Base-by-base conservation (phyloP, 2,329 filamentous ascomycete genomes). In the Trichophyton mentagrophytes region DNA sequence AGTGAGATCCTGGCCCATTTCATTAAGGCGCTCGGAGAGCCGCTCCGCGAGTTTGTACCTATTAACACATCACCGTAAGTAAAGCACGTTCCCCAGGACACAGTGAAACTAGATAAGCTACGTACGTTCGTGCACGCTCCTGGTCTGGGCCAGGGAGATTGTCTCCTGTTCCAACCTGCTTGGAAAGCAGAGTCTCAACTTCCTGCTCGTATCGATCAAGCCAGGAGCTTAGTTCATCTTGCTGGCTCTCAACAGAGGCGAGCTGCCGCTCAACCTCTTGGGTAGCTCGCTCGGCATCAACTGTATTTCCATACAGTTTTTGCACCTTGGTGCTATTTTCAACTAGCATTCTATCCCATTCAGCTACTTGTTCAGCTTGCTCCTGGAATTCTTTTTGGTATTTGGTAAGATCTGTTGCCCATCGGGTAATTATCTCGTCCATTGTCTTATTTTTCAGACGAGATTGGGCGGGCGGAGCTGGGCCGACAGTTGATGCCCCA, bases 401-500 rank as follows among this genome's bases (percentile, higher is more conserved):
- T 70, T 95, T 95, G 59, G 90, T 88, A 57, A 99, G 79, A 70
- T 97, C 93, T 0, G 90, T 90, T 1, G 93, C 93, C 93, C 93
- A 99, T 36, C 90, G 85, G 3, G 90, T 96, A 66, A 99, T 90
- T 65, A 99, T 96, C 72, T 99, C 93, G 70, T 99, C 93, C 88
- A 99, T 96, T 0, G 92, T 96, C 77, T 96, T 97, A 75, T 96
- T 96, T 79, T 96, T 96, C 42, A 99, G 80, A 30, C 93, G 87
- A 3, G 92, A 93, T 68, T 95, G 85, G 1, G 80, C 76, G 61
- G 90, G 86, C 15, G 93, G 92, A 2, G 86, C 79, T 1, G 91
- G 90, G 0, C 91, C 91, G 38, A 84, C 80, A 2, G 89, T 95
- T 1, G 90, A 95, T 30, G 85, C 84, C 17, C 84, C 85, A 57